Base-by-base conservation (phyloP, 2,329 filamentous ascomycete genomes). In the Domatiomyces catenatus region DNA sequence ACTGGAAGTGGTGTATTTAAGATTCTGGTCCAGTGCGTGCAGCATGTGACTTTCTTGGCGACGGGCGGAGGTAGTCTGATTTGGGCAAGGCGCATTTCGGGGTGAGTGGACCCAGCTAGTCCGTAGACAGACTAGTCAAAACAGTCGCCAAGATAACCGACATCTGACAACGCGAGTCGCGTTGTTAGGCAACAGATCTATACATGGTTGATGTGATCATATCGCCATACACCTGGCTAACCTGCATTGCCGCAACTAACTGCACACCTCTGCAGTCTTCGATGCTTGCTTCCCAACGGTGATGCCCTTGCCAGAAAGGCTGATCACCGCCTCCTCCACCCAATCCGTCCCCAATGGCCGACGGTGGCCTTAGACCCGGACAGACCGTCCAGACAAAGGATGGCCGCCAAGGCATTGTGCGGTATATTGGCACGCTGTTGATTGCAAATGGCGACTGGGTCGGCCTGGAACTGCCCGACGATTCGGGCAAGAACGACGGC, bases 401-500 rank as follows among this genome's bases (percentile, higher is more conserved):
- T 67, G 84, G 84, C 62, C 82, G 84, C 60, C 77, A 77, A 59
- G 92, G 79, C 59, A 77, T 77, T 53, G 77, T 98, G 57, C 86
- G 86, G 60, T 98, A 86, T 67, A 73, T 86, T 54, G 92, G 92
- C 61, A 71, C 76, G 50, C 36, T 59, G 20, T 87, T 90, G 39
- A 94, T 96, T 68, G 81, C 87, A 52, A 71, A 75, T 5, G 90
- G 89, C 55, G 80, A 85, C 54, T 96, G 89, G 87, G 74, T 95
- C 52, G 90, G 90, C 56, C 78, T 96, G 53, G 89, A 94, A 71
- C 77, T 96, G 51, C 80, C 87, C 48, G 83, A 86, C 46, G 73
- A 81, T 49, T 79, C 76, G 18, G 90, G 92, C 28, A 96, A 96
- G 72, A 96, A 96, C 61, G 87, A 96, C 74, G 90, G 90, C 57